Percentiles rank a stretch among this genome's conserved stretches.
phyloP scores from a whole-genome alignment of 208 protist genomes.

The Acanthamoeba castellanii region DNA sequence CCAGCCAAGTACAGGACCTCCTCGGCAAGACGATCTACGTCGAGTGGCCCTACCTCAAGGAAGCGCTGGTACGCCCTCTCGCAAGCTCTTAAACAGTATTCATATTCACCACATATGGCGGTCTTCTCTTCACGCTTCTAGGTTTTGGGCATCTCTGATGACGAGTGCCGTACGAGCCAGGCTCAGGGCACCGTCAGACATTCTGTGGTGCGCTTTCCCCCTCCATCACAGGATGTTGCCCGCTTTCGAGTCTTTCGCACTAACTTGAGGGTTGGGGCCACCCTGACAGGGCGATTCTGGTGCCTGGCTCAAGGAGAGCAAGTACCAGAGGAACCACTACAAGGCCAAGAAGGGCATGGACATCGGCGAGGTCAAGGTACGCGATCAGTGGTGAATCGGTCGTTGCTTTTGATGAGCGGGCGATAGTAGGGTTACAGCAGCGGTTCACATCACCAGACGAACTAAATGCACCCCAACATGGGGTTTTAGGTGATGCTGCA shows the following conservation, averaged over 20 bases:
- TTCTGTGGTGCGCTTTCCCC: background rate
- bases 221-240: background rate
- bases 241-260: too few species aligned
- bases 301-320: constrained; percentile 70
- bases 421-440: background rate
- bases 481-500: constrained; percentile 59
- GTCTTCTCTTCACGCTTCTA: background rate
- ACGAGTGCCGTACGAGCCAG: constrained; percentile 7
- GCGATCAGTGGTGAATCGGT: too few species aligned
- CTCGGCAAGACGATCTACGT: constrained; percentile 55
- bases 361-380: constrained; percentile 65
- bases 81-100: background rate
- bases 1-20: background rate
- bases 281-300: background rate
- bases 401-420: background rate
- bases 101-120: background rate
- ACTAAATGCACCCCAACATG: background rate
- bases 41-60: constrained; percentile 66
- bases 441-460: background rate
- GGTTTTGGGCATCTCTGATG: constrained; percentile 67
- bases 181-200: constrained; percentile 58
- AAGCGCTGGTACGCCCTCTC: constrained; percentile 1
- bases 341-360: constrained; percentile 65
- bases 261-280: background rate
- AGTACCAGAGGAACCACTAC: constrained; percentile 71